Evolutionary conservation across 768 basidiomycete genomes (phyloP), one percentile per base, ranked within the genome.

Genomic region (Holtermannia corniformis): DNA sequence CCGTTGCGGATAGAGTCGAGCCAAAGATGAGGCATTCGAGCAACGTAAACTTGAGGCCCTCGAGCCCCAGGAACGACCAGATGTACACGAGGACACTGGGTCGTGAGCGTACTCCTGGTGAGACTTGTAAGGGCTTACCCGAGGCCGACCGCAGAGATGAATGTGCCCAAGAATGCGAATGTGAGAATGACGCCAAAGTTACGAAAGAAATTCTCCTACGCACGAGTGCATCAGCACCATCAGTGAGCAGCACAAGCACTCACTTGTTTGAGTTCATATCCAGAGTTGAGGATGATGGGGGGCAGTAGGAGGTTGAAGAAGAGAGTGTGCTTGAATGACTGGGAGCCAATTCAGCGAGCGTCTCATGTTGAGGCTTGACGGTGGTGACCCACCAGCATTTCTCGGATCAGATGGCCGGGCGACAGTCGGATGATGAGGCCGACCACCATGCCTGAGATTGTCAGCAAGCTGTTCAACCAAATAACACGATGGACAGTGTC

Each of bases 271-370:
- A 99, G 82, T 73, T 95, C 91, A 70, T 95, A 99, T 4, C 95
- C 95, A 1, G 91, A 95, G 73, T 92, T 95, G 40, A 99, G 76
- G 67, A 99, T 99, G 70, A 99, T 99, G 1, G 95, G 95, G 4
- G 93, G 95, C 3, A 97, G 80, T n/a, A 99, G 78, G 20, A 97
- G 78, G 72, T 99, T 97, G 78, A 97, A 95, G 77, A 99, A 93
- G 47, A 97, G 78, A 2, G 93, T 96, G 67, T 93, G 89, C 71
- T 87, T 88, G 79, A 93, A 93, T 7, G 87, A 91, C 91, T 93
- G 64, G 2, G 60, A n/a, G n/a, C n/a, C n/a, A n/a, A n/a, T n/a
- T n/a, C n/a, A n/a, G n/a, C n/a, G n/a, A n/a, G n/a, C n/a, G n/a
- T n/a, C n/a, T n/a, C n/a, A 32, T 16, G 44, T 28, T 11, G 44